A percentile compares a stretch with the other conserved stretches of the same genome.
Evolutionary conservation across 1,139 yeast genomes (phyloP).

Genomic region (Casaregolazyma suthepensis): DNA sequence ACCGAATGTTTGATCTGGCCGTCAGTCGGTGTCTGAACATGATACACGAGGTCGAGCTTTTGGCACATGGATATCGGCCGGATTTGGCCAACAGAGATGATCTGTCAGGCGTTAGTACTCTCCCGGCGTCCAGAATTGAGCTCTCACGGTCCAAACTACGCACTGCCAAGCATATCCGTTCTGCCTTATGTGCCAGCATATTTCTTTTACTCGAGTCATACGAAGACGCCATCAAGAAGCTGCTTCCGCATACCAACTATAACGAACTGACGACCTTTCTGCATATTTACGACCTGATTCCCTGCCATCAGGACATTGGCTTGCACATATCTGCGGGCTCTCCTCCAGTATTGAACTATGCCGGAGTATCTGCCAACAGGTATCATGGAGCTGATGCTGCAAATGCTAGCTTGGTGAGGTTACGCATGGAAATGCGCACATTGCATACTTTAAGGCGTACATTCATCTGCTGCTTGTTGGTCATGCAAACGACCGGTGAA

Average conservation of each 20-base stretch:
- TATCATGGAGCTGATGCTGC: constrained; percentile 28
- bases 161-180: constrained; percentile 27
- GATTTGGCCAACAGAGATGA: constrained; percentile 17
- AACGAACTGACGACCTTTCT: constrained; percentile 37
- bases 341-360: constrained; percentile 7
- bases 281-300: constrained; percentile 35
- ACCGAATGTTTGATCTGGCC: constrained; percentile 31
- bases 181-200: constrained; percentile 30
- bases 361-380: constrained; percentile 10
- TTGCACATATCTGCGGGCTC: background rate
- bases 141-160: constrained; percentile 13
- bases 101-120: constrained; percentile 5
- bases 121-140: constrained; percentile 17
- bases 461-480: constrained; percentile 37
- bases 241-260: constrained; percentile 28
- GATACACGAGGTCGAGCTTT: constrained; percentile 36
- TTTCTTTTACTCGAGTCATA: constrained; percentile 24
- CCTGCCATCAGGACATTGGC: constrained; percentile 7
- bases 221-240: constrained; percentile 25
- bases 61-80: constrained; percentile 30
- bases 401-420: constrained; percentile 22
- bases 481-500: constrained; percentile 32
- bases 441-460: constrained; percentile 38
- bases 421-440: constrained; percentile 31
- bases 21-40: constrained; percentile 29